Conservation (phyloP, 345 rosid genomes). For the Xanthoceras sorbifolium region DNA sequence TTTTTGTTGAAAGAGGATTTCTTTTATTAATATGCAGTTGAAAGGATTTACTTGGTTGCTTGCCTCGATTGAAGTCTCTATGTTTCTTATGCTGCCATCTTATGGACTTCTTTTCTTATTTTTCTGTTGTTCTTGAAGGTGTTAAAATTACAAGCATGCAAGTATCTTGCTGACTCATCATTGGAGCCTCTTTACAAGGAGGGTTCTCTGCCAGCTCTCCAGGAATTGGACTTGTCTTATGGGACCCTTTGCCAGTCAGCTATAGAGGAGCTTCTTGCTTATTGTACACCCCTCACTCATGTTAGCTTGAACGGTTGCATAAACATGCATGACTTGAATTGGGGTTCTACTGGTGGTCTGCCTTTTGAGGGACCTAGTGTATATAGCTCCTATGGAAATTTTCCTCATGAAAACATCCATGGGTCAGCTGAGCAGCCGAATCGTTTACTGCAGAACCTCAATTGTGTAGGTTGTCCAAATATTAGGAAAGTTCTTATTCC, state of each 20-base stretch:
- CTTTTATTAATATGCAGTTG: background rate
- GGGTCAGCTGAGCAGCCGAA: constrained; percentile 51
- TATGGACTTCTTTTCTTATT: background rate
- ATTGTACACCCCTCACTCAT: constrained; percentile 89
- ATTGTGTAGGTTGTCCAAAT: constrained; percentile 90
- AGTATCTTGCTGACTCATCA: constrained; percentile 81
- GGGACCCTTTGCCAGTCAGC: constrained; percentile 91
- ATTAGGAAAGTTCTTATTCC: constrained; percentile 88
- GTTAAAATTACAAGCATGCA: constrained; percentile 95
- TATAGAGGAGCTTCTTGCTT: constrained; percentile 92
- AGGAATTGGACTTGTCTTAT: constrained; percentile 91
- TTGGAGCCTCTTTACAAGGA: constrained; percentile 91
- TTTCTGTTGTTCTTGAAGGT: constrained; percentile 46
- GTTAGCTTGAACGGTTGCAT: constrained; percentile 92
- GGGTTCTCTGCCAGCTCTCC: constrained; percentile 76
- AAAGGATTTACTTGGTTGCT: background rate
- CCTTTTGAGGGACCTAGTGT: constrained; percentile 38
- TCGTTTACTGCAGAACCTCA: constrained; percentile 87
- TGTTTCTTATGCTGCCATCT: background rate
- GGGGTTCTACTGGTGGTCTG: constrained; percentile 62
- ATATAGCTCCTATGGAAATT: constrained; percentile 24
- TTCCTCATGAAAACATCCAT: constrained; percentile 30
- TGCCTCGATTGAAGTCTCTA: background rate
- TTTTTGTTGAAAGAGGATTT: background rate
- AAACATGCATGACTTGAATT: constrained; percentile 93